Evolutionary conservation across 169 alveolate species (phyloP), one percentile per base, ranked within the genome.

Genomic region (Eimeria tenella): DNA sequence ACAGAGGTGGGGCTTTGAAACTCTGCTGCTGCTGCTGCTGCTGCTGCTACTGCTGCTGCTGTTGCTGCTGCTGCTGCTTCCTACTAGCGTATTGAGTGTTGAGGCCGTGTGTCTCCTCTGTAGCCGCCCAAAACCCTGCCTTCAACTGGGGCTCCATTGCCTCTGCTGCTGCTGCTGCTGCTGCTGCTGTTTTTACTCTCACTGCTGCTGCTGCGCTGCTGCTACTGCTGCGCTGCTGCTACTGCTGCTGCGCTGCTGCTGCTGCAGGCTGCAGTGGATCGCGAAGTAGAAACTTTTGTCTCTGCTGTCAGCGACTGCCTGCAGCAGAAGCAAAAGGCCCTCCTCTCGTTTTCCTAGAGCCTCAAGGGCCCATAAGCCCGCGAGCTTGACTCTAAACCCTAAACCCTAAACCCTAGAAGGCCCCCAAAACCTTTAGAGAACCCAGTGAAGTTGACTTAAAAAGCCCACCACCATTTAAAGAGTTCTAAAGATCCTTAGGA

Each of bases 251-350:
- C 42, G 68, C 68, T 58, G 68, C 68, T 68, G 11, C 50, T 68
- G 42, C 77, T 68, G 77, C 77, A 68, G 68, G 68, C 68, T 17
- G 77, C 77, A 21, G 77, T 68, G 50, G 42, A 68, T n/a, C 77
- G 77, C 50, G 77, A 68, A 21, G 77, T 21, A 8, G 77, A 68
- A 10, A 21, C 77, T 8, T 68, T 68, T 68, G 77, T 68, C 42
- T 68, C 77, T 21, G 13, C 9, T 7, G 77, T 68, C 49, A 8
- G 11, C 77, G 19, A 8, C 77, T 19, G 50, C 4, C 77, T 68
- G 31, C 77, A 4, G 77, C 77, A n/a, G 31, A 68, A 68, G 77
- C 77, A 68, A n/a, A 13, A 68, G 42, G 21, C 77, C 31, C 77
- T 68, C 50, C 77, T 68, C 21, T 68, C 77, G 9, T n/a, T n/a